phyloP scores from a whole-genome alignment of 768 basidiomycete species.

The Dendrothele bispora region DNA sequence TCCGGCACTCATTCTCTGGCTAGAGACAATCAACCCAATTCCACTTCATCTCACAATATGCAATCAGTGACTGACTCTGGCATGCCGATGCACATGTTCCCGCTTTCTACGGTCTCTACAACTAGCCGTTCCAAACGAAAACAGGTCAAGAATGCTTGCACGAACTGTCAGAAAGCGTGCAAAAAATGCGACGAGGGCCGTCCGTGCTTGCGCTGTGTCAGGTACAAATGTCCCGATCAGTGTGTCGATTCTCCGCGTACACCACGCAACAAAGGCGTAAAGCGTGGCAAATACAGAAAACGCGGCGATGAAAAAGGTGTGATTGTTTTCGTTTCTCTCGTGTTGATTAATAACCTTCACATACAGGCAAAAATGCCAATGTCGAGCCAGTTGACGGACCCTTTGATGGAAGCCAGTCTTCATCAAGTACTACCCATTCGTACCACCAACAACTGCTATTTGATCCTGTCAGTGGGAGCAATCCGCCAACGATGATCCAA shows the following conservation, averaged over 20 bases:
- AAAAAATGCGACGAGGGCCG: conserved; percentile 92
- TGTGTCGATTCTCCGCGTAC: conserved; percentile 91
- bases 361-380: no score
- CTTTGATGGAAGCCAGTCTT: no score
- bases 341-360: no score
- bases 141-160: conserved; percentile 91
- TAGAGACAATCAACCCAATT: background rate
- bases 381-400: no score
- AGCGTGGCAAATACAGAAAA: conserved; percentile 92
- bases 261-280: conserved; percentile 86
- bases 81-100: conserved; percentile 71
- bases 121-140: conserved; percentile 75
- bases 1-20: background rate
- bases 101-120: conserved; percentile 51
- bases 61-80: conserved; percentile 51
- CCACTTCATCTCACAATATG: conserved; percentile 20
- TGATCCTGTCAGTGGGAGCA: no score
- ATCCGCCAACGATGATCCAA: no score
- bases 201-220: conserved; percentile 90
- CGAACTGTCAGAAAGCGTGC: conserved; percentile 88
- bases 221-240: conserved; percentile 83
- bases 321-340: conserved; percentile 28
- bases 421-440: no score
- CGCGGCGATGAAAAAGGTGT: conserved; percentile 88
- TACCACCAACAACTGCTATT: no score